Base-by-base conservation (phyloP, 768 basidiomycete species). In the Suillus subluteus region DNA sequence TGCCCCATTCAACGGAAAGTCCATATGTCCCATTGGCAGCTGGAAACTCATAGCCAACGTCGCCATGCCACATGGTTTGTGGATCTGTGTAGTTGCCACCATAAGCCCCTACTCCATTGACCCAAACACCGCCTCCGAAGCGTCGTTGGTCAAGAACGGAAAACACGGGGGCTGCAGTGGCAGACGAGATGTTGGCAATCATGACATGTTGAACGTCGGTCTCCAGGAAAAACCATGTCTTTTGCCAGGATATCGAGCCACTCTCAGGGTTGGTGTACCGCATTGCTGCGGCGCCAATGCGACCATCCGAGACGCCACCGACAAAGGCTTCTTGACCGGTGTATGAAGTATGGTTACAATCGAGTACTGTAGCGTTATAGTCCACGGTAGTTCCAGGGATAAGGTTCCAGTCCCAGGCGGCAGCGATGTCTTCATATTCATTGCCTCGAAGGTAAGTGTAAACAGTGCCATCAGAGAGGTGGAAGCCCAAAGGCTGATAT, bases 371-470 rank as follows among this genome's bases (percentile, higher is more conserved):
- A 4, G 79, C 84, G 9, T 76, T 79, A 71, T 90, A 90, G 72
- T 91, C 87, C 44, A 84, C 82, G 2, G 91, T 92, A 41, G 81
- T 91, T 0, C 91, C 91, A 8, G 91, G 91, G 55, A 92, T 87
- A 8, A 90, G 82, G 69, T 91, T 87, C 91, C 91, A 92, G 74
- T 92, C 89, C 90, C 90, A 90, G 2, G 86, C 81, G 3, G 86
- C 90, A 4, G 86, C 77, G 41, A 91, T 91, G 70, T 91, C 89
- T 71, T 90, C 88, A 72, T 91, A 92, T 74, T 92, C 91, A 69
- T 86, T 79, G 16, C 91, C 91, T 59, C 77, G 76, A 30, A 88
- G 71, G 74, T 91, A 91, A 0, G 87, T 91, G 73, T 88, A 87
- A 12, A 87, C 73, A 0, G 83, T 82, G 4, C 90, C 91, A 64